Percentiles rank a stretch among this genome's conserved stretches.
Evolutionary conservation across 169 alveolate genomes (phyloP).

Genomic region (Cryptosporidium viatorum): DNA sequence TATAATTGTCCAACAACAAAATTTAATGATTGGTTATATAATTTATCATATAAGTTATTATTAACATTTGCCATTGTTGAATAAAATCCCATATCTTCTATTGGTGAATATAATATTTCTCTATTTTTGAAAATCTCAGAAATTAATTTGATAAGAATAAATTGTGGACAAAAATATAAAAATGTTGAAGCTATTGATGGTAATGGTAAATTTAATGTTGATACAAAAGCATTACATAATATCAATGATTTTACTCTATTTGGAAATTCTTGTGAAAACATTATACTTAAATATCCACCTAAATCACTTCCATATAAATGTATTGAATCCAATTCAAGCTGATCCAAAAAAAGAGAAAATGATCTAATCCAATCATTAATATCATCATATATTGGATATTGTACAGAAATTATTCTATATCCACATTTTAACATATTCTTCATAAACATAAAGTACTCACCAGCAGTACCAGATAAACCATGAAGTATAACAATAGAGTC

Average conservation of each 20-base stretch:
- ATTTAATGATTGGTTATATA: conserved; percentile 30
- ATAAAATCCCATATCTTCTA: conserved; percentile 23
- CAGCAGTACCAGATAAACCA: conserved; percentile 71
- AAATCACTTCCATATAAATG: conserved; percentile 67
- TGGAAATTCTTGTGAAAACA: conserved; percentile 48
- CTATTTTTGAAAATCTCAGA: conserved; percentile 54
- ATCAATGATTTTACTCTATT: conserved; percentile 64
- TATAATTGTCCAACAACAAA: conserved; percentile 26
- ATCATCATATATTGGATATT: conserved; percentile 28
- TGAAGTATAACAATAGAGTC: conserved; percentile 37
- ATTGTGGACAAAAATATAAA: conserved; percentile 54
- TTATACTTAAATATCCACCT: conserved; percentile 51
- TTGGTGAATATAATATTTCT: conserved; percentile 1
- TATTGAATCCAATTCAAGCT: conserved; percentile 11
- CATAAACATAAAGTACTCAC: conserved; percentile 60
- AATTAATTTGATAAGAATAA: conserved; percentile 40
- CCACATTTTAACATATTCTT: conserved; percentile 30
- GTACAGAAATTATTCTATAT: conserved; percentile 55
- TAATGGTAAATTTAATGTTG: conserved; percentile 40
- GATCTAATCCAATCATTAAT: conserved; percentile 52
- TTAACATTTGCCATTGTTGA: not conserved
- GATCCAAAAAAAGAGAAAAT: conserved; percentile 47
- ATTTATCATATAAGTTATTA: not conserved
- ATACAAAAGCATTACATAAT: conserved; percentile 51
- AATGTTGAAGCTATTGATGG: conserved; percentile 66